These are phyloP conservation scores for Penicillium sp. DNA, from an alignment of 2,329 filamentous ascomycete genomes.

Conservation along the genomic window DNA sequence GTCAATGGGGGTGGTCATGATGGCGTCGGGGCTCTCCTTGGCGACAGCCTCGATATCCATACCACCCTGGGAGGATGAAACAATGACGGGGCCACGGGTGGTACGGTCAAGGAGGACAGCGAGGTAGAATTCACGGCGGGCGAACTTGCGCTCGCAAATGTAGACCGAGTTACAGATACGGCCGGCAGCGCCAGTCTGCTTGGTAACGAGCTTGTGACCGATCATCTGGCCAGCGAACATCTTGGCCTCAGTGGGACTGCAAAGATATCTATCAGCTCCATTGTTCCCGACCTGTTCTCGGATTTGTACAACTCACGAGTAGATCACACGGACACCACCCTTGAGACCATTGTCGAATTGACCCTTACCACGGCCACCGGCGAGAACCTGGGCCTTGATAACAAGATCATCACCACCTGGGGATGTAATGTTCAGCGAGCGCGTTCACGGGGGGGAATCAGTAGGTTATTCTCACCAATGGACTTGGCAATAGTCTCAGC, in stretches of 20 bases:
- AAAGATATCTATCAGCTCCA: conserved; percentile 11
- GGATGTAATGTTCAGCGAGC: conserved; percentile 15
- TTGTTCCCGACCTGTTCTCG: background rate
- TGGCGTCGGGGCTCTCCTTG: conserved; percentile 94
- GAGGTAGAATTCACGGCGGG: conserved; percentile 96
- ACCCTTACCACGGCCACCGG: conserved; percentile 94
- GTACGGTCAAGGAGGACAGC: conserved; percentile 96
- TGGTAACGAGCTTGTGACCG: conserved; percentile 97
- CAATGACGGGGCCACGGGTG: conserved; percentile 84
- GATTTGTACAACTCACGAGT: conserved; percentile 55
- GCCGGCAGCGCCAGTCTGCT: conserved; percentile 90
- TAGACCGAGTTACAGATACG: conserved; percentile 95
- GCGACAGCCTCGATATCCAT: conserved; percentile 99
- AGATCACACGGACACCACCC: conserved; percentile 96
- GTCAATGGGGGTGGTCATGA: conserved; percentile 85
- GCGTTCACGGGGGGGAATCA: background rate
- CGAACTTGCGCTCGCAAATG: conserved; percentile 99
- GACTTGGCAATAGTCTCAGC: conserved; percentile 84
- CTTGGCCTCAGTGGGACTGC: conserved; percentile 73
- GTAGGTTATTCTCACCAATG: conserved; percentile 55
- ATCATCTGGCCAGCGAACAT: conserved; percentile 99
- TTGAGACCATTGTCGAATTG: conserved; percentile 97
- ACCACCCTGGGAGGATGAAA: conserved; percentile 94
- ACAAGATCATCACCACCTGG: conserved; percentile 82
- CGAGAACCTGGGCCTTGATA: conserved; percentile 98